phyloP scores from a whole-genome alignment of 352 stramenopile genomes.

The Phytophthora sp. region DNA sequence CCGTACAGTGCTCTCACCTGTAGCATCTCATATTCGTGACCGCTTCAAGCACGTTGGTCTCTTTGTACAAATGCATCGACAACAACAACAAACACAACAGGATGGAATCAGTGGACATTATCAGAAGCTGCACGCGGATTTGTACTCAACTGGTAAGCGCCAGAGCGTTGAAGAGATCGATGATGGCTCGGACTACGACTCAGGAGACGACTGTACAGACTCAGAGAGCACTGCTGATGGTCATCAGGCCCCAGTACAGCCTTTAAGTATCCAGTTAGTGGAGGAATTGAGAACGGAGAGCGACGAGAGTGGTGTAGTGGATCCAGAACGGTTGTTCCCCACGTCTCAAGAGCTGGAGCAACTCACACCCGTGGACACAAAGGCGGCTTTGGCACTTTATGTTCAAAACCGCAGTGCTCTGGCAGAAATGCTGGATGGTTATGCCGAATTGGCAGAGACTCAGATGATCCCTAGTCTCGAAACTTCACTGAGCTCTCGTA shows the following conservation, averaged over 20 bases:
- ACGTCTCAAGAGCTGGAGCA: conserved; percentile 56
- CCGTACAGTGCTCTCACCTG: conserved; percentile 48
- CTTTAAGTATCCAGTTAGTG: conserved; percentile 30
- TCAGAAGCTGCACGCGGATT: conserved; percentile 59
- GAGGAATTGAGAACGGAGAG: conserved; percentile 39
- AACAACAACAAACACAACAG: conserved; percentile 32
- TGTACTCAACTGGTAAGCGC: conserved; percentile 29
- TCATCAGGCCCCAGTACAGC: too few species aligned
- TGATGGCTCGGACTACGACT: conserved; percentile 25
- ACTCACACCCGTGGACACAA: conserved; percentile 69
- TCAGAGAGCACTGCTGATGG: conserved; percentile 1
- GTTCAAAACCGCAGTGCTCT: conserved; percentile 64
- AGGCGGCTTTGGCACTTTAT: conserved; percentile 56
- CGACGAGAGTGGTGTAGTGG: conserved; percentile 19
- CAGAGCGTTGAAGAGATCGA: conserved; percentile 4
- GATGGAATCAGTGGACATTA: conserved; percentile 74
- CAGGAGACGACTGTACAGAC: conserved; percentile 21
- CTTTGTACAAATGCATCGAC: conserved; percentile 51
- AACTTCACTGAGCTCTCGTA: conserved; percentile 41
- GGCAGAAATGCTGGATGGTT: conserved; percentile 77
- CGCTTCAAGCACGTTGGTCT: conserved; percentile 69
- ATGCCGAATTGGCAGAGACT: conserved; percentile 55
- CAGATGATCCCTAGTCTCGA: conserved; percentile 59
- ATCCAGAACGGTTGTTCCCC: conserved; percentile 48
- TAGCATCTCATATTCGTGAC: conserved; percentile 61